These are phyloP conservation scores for Paecilomyces sp. DNA, from an alignment of 2,329 filamentous ascomycete species.

Conservation along the genomic window DNA sequence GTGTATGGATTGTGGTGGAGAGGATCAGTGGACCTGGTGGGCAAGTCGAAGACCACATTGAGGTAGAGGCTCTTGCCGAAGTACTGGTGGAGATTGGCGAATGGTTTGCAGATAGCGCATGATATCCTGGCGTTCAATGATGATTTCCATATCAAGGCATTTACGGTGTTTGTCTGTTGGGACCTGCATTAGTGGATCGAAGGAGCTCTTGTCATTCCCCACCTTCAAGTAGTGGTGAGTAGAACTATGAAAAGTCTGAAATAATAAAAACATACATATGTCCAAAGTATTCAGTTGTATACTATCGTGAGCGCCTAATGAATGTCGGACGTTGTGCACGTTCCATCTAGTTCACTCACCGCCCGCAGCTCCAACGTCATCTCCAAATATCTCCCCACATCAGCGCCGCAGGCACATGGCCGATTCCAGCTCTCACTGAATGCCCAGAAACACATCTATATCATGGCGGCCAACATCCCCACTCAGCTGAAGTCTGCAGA, in stretches of 20 bases:
- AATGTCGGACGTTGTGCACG: not conserved
- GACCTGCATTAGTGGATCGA: not conserved
- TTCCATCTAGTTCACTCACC: not conserved
- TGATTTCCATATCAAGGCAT: not conserved
- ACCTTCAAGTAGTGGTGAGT: not conserved
- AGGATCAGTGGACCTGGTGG: slow-evolving; percentile 58
- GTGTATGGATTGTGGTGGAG: slow-evolving; percentile 76
- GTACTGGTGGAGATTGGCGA: slow-evolving; percentile 36
- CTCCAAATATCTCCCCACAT: slow-evolving; percentile 7
- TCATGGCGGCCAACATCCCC: slow-evolving; percentile 68
- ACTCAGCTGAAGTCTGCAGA: slow-evolving; percentile 70
- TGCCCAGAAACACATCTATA: slow-evolving; percentile 7
- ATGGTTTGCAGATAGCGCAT: slow-evolving; percentile 29
- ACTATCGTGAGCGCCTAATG: not conserved
- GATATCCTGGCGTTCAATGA: not conserved
- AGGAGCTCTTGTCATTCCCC: not conserved
- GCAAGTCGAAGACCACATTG: slow-evolving; percentile 38
- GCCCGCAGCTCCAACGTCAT: slow-evolving; percentile 16
- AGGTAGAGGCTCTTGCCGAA: slow-evolving; percentile 37
- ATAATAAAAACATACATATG: not conserved
- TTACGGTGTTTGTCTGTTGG: not conserved
- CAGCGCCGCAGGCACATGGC: slow-evolving; percentile 2
- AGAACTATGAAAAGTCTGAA: not conserved
- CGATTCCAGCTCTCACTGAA: slow-evolving; percentile 2
- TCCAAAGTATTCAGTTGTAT: not conserved